Evolutionary conservation across 805 yeast genomes (phyloP).

Genomic region (Candida nanaspora): DNA sequence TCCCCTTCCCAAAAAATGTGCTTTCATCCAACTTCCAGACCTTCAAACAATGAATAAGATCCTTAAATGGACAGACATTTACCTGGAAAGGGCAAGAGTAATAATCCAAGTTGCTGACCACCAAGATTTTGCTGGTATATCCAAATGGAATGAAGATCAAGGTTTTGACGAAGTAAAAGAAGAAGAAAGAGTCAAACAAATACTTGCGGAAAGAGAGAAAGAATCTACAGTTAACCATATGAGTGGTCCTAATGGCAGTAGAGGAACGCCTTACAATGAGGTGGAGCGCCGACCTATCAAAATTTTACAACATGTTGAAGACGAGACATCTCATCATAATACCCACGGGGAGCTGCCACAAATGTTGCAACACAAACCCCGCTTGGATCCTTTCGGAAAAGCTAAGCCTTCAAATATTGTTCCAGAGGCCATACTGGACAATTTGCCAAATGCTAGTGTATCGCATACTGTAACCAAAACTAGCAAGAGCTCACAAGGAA

Average conservation of each 20-base stretch:
- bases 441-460: neutral
- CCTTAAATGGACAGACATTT: constrained; percentile 55
- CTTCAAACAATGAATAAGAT: constrained; percentile 49
- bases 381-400: constrained; percentile 67
- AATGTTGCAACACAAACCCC: constrained; percentile 21
- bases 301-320: too few relatives aligned
- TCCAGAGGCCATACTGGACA: neutral
- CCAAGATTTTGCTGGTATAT: constrained; percentile 28
- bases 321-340: too few relatives aligned
- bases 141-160: constrained; percentile 1
- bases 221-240: too few relatives aligned
- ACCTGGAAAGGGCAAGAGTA: constrained; percentile 28
- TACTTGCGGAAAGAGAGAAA: neutral
- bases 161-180: neutral
- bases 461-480: too few relatives aligned
- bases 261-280: too few relatives aligned
- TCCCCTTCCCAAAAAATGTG: constrained; percentile 41
- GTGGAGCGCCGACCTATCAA: too few relatives aligned
- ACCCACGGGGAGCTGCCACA: neutral
- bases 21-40: constrained; percentile 53
- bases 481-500: too few relatives aligned
- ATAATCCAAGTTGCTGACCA: constrained; percentile 29
- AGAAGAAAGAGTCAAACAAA: constrained; percentile 3
- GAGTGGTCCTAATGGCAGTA: too few relatives aligned
- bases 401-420: constrained; percentile 59